Conservation (phyloP, 2,329 filamentous ascomycete genomes). For the Talaromyces marneffei region DNA sequence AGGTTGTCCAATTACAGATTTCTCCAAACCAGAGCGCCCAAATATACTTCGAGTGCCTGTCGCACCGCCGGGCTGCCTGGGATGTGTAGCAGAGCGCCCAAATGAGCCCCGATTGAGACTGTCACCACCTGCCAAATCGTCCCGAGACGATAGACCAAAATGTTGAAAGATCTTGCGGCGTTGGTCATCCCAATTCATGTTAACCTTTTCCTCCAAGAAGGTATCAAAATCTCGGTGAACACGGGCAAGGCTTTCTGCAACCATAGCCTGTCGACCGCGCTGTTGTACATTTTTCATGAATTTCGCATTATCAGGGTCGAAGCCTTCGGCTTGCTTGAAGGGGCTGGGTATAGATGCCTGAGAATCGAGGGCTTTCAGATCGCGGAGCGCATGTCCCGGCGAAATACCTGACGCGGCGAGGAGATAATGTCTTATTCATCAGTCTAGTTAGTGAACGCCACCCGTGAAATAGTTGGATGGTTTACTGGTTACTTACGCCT, state of each 20-base stretch:
- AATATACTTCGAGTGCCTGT: slow-evolving; percentile 51
- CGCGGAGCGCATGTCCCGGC: slow-evolving; percentile 75
- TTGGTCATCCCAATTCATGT: slow-evolving; percentile 93
- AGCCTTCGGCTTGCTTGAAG: slow-evolving; percentile 33
- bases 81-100: slow-evolving; percentile 40
- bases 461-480: neutral
- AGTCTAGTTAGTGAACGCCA: neutral
- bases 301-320: slow-evolving; percentile 56
- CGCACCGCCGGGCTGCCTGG: slow-evolving; percentile 33
- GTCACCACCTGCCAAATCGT: slow-evolving; percentile 31
- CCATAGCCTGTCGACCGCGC: slow-evolving; percentile 85
- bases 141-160: slow-evolving; percentile 69
- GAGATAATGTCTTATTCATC: slow-evolving; percentile 66
- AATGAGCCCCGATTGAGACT: slow-evolving; percentile 43
- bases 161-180: slow-evolving; percentile 91
- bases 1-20: slow-evolving; percentile 80
- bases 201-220: slow-evolving; percentile 90
- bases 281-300: slow-evolving; percentile 83
- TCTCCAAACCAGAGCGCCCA: slow-evolving; percentile 65
- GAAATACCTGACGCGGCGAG: slow-evolving; percentile 91
- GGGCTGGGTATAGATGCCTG: slow-evolving; percentile 48
- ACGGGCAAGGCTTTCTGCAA: slow-evolving; percentile 81
- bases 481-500: slow-evolving; percentile 46
- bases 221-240: slow-evolving; percentile 87
- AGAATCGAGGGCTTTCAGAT: slow-evolving; percentile 75